Conservation (phyloP, 371 early-diverging fungal genomes). For the Mucor velutinosus region DNA sequence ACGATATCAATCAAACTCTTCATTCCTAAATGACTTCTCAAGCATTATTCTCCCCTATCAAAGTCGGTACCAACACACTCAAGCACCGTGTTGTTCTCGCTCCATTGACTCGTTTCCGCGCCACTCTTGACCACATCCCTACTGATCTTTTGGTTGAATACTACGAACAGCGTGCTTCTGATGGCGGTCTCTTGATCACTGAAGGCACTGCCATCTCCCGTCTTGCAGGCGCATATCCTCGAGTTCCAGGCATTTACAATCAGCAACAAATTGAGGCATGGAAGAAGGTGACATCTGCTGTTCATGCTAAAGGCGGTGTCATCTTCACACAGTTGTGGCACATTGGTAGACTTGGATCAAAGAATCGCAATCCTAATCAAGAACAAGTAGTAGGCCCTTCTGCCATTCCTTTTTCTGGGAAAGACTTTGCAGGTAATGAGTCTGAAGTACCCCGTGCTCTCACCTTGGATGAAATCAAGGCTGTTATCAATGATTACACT, state of each 20-base stretch:
- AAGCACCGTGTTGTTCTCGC: constrained; percentile 60
- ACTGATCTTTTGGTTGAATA: constrained; percentile 44
- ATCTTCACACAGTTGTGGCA: constrained; percentile 60
- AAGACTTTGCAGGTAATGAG: not conserved
- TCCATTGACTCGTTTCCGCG: constrained; percentile 48
- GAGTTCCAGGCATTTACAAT: constrained; percentile 40
- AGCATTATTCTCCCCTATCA: constrained; percentile 10
- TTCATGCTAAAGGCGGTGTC: constrained; percentile 50
- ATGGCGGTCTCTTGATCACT: constrained; percentile 49
- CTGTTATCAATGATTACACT: constrained; percentile 59
- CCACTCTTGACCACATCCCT: constrained; percentile 27
- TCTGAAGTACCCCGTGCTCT: constrained; percentile 61
- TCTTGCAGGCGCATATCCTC: constrained; percentile 32
- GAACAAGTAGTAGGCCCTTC: constrained; percentile 21
- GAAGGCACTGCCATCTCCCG: constrained; percentile 48
- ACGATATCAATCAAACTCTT: too few relatives aligned
- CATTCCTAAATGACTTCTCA: not conserved
- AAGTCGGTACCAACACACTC: constrained; percentile 19
- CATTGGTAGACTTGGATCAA: constrained; percentile 22
- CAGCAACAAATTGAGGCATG: constrained; percentile 48
- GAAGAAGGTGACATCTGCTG: constrained; percentile 50
- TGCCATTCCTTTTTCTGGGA: constrained; percentile 1
- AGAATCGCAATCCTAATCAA: not conserved
- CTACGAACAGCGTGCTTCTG: constrained; percentile 51
- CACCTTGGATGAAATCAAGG: constrained; percentile 62